A percentile compares a stretch with the other conserved stretches of the same genome.
Evolutionary conservation across 768 basidiomycete genomes (phyloP).

Genomic region (Macrolepiota albuminosa): DNA sequence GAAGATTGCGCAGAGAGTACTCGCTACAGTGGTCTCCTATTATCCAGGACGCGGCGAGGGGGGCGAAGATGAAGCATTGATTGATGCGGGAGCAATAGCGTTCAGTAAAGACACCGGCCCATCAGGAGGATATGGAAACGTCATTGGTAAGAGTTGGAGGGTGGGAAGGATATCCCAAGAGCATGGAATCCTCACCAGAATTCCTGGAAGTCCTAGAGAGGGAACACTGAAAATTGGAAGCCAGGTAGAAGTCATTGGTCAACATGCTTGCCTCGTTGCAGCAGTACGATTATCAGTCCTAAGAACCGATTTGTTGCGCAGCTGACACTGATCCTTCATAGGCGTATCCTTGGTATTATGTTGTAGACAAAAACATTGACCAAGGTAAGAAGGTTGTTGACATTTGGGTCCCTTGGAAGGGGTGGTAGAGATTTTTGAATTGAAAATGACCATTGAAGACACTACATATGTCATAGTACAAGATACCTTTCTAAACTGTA

Average conservation of each 20-base stretch:
- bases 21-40: constrained; percentile 72
- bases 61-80: constrained; percentile 69
- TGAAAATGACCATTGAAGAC: not conserved
- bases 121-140: constrained; percentile 65
- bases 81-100: constrained; percentile 79
- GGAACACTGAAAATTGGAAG: constrained; percentile 50
- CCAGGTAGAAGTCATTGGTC: constrained; percentile 68
- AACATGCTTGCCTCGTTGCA: constrained; percentile 82
- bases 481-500: not conserved
- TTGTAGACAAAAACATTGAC: constrained; percentile 61
- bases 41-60: constrained; percentile 64
- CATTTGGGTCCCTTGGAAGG: constrained; percentile 89
- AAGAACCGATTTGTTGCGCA: not conserved
- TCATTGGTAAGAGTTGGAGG: constrained; percentile 61
- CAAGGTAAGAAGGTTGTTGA: constrained; percentile 59
- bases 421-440: constrained; percentile 50
- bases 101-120: constrained; percentile 86
- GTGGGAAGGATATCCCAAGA: constrained; percentile 71
- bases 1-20: constrained; percentile 61
- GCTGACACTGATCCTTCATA: constrained; percentile 8
- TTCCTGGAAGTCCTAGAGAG: constrained; percentile 20
- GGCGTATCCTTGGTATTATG: constrained; percentile 79
- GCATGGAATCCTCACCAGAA: constrained; percentile 60
- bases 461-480: not conserved
- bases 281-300: constrained; percentile 37